Evolutionary conservation across 305 asterid genomes (phyloP).

Genomic region (Rubia tinctorum): DNA sequence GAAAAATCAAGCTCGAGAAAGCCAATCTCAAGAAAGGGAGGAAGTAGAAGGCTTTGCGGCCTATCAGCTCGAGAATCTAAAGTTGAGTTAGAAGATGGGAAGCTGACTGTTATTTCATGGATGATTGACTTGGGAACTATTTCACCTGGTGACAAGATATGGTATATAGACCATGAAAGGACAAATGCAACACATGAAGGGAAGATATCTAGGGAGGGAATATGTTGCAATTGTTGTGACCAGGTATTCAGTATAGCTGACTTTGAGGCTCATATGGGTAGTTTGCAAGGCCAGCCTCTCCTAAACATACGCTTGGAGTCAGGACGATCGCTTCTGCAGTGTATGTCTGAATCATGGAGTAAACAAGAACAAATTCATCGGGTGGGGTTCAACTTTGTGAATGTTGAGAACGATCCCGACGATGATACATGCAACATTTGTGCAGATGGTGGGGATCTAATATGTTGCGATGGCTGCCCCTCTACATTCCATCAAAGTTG

Average conservation of each 20-base stretch:
- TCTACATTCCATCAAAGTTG: conserved; percentile 94
- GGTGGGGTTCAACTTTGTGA: conserved; percentile 55
- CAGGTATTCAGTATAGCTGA: conserved; percentile 35
- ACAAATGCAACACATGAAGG: conserved; percentile 47
- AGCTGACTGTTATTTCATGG: conserved; percentile 76
- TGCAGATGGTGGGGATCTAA: conserved; percentile 95
- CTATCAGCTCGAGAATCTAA: conserved; percentile 65
- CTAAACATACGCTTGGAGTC: conserved; percentile 55
- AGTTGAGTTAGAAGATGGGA: conserved; percentile 53
- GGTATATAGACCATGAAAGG: conserved; percentile 42
- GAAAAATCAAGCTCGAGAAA: conserved; percentile 18
- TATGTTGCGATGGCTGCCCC: conserved; percentile 94
- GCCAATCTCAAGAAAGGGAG: conserved; percentile 30
- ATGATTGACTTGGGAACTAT: conserved; percentile 78
- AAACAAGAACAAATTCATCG: conserved; percentile 45
- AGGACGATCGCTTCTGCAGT: conserved; percentile 63
- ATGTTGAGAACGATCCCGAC: conserved; percentile 76
- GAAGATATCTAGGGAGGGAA: conserved; percentile 66
- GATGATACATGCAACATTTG: conserved; percentile 95
- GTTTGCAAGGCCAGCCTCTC: conserved; percentile 44
- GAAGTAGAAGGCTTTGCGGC: conserved; percentile 33
- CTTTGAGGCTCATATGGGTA: conserved; percentile 75
- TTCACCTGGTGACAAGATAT: conserved; percentile 51
- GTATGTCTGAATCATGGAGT: conserved; percentile 74
- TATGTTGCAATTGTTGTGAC: conserved; percentile 77